These are phyloP conservation scores for Pontederia paniculata DNA, from an alignment of 176 grass and related monocot species.

Conservation along the genomic window DNA sequence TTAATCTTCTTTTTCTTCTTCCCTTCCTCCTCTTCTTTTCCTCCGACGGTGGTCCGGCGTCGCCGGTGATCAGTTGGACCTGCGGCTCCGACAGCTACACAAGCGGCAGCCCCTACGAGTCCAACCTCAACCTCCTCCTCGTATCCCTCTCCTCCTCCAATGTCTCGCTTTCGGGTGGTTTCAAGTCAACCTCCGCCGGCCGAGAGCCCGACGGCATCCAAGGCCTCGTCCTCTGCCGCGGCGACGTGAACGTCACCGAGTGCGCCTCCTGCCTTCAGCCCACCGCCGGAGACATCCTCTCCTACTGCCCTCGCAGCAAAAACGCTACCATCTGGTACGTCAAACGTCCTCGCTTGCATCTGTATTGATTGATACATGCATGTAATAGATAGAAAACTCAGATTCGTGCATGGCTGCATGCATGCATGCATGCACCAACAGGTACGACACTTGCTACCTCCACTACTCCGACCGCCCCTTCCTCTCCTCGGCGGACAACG, in stretches of 20 bases:
- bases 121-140: conserved; percentile 25
- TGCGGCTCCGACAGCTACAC: conserved; percentile 7
- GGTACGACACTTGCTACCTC: not conserved
- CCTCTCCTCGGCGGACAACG: not conserved
- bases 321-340: not conserved
- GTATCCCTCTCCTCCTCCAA: not conserved
- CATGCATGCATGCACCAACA: too few relatives aligned
- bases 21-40: not conserved
- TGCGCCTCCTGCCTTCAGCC: conserved; percentile 23
- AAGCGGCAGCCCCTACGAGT: conserved; percentile 32
- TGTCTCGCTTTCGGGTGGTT: conserved; percentile 20
- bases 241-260: conserved; percentile 22
- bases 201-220: conserved; percentile 18
- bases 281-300: not conserved
- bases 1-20: too few relatives aligned
- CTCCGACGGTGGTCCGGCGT: too few relatives aligned
- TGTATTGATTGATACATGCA: too few relatives aligned
- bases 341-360: not conserved
- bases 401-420: too few relatives aligned
- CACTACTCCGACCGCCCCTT: not conserved
- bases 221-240: conserved; percentile 27
- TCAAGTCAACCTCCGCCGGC: conserved; percentile 4
- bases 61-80: too few relatives aligned
- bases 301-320: not conserved
- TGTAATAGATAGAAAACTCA: too few relatives aligned